Base-by-base conservation (phyloP, 495 filamentous ascomycete genomes). In the Penicillium flavigenum region DNA sequence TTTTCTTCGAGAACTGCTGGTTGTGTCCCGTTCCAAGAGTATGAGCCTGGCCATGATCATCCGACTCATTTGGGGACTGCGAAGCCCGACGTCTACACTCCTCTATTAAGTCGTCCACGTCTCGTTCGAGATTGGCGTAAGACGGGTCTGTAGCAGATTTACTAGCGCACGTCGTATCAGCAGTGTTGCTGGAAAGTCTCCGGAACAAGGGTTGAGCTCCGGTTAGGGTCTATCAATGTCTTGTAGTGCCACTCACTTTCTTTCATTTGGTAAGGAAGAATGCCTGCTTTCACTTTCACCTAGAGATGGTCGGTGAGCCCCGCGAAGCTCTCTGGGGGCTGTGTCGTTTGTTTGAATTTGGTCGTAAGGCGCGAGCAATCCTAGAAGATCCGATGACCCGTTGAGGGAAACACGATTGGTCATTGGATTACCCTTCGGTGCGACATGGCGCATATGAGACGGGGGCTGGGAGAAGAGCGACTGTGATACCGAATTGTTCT, bases 391-490 rank as follows among this genome's bases (percentile, higher is more conserved):
- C 3, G 47, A 17, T 29, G 48, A 38, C 27, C 16, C 29, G 8
- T 31, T n/a, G 24, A 46, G 14, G 26, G 39, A 45, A 42, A 51
- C 32, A 5, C 50, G 48, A 20, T 26, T 42, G 6, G 19, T 10
- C 9, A 43, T 41, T 8, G 11, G 12, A 22, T 24, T 41, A 17
- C 27, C 3, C 14, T 56, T 27, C 19, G 4, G 3, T 4, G 3
- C 4, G 50, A 26, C 36, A 16, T 58, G 22, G n/a, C 57, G 39
- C 7, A 27, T 39, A 19, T 47, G 24, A 16, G 41, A 10, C 1
- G 45, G 51, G 2, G 52, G 26, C 20, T 65, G 65, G 10, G 66
- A 65, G 22, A 50, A 59, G 1, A 69, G 22, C n/a, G 49, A 56
- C 16, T 64, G 64, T 6, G 63, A 62, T 24, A 19, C 38, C 27